phyloP scores from a whole-genome alignment of 345 rosid genomes.

The Sisymbrium irio region DNA sequence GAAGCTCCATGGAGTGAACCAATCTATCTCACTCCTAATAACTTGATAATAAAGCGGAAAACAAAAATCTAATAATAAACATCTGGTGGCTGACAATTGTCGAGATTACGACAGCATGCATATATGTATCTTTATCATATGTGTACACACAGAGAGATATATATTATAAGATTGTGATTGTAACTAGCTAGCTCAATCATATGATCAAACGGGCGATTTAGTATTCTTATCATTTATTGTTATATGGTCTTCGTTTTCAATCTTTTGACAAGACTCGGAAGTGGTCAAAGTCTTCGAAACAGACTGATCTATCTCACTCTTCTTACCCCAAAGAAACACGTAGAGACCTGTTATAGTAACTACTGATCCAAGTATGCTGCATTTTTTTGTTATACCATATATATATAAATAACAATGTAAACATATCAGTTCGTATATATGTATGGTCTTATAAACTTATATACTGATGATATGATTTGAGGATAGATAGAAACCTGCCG shows the following conservation, averaged over 20 bases:
- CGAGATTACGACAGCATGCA: not conserved
- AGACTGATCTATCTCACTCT: slow-evolving; percentile 21
- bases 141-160: not conserved
- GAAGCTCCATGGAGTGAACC: not conserved
- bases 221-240: not conserved
- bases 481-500: slow-evolving; percentile 27
- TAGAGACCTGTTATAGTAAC: slow-evolving; percentile 32
- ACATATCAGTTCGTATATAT: not conserved
- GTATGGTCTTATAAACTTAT: not conserved
- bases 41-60: not conserved
- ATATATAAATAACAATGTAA: not conserved
- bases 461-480: not conserved
- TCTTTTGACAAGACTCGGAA: slow-evolving; percentile 6
- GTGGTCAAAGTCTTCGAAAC: not conserved
- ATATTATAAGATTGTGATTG: not conserved
- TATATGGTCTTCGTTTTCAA: slow-evolving; percentile 3
- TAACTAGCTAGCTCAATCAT: not conserved
- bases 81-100: not conserved
- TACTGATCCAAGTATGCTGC: slow-evolving; percentile 34
- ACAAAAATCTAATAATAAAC: not conserved
- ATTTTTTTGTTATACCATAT: not conserved
- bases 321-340: slow-evolving; percentile 41
- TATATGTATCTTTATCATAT: not conserved
- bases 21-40: not conserved
- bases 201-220: slow-evolving; percentile 21